These are phyloP conservation scores for Malassezia japonica DNA, from an alignment of 1,284 basidiomycete genomes.

Conservation along the genomic window DNA sequence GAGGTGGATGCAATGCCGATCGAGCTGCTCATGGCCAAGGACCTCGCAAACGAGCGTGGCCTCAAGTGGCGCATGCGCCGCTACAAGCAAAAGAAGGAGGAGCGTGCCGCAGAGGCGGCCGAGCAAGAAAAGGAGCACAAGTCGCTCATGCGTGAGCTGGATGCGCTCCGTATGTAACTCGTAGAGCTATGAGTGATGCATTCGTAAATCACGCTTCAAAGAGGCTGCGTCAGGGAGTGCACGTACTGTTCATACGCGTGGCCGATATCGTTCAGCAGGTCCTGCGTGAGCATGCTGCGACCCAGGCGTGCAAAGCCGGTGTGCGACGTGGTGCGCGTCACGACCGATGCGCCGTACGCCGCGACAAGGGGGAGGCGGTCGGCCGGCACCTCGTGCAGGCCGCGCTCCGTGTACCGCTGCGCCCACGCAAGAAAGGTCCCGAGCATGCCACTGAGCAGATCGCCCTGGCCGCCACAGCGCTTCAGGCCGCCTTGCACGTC, in stretches of 20 bases:
- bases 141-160: slow-evolving; percentile 32
- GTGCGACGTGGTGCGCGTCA: slow-evolving; percentile 72
- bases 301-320: slow-evolving; percentile 66
- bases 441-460: slow-evolving; percentile 76
- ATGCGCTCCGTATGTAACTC: slow-evolving; percentile 28
- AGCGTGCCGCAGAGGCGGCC: slow-evolving; percentile 15
- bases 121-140: slow-evolving; percentile 14
- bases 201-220: slow-evolving; percentile 1
- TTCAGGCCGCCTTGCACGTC: slow-evolving; percentile 72
- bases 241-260: slow-evolving; percentile 41
- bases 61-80: slow-evolving; percentile 42
- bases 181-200: too few species aligned
- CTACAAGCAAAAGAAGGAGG: slow-evolving; percentile 25
- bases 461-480: slow-evolving; percentile 89
- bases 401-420: slow-evolving; percentile 73
- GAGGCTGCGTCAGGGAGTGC: neutral
- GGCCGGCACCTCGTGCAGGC: slow-evolving; percentile 50
- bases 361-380: slow-evolving; percentile 65
- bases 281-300: slow-evolving; percentile 76
- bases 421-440: slow-evolving; percentile 89
- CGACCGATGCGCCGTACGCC: slow-evolving; percentile 74
- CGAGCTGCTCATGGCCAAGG: slow-evolving; percentile 41
- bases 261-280: slow-evolving; percentile 56
- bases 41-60: slow-evolving; percentile 36
- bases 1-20: slow-evolving; percentile 44